These are phyloP conservation scores for Urochloa ruziziensis DNA, from an alignment of 176 grass and related monocot genomes.

Conservation along the genomic window DNA sequence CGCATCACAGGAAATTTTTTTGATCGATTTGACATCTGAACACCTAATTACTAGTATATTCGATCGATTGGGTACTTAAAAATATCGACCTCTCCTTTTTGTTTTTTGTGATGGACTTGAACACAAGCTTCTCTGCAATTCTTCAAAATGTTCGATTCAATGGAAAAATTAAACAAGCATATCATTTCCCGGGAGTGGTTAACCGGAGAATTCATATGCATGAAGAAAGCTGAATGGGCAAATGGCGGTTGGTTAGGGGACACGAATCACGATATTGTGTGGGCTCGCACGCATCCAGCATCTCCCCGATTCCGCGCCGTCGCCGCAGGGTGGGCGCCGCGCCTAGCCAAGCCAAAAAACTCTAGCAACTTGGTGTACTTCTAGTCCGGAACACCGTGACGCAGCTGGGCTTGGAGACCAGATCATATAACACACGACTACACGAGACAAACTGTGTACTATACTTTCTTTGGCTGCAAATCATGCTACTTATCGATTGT, in stretches of 20 bases:
- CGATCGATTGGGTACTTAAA: not conserved
- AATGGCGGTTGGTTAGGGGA: constrained; percentile 19
- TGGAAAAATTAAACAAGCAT: not conserved
- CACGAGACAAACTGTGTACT: not conserved
- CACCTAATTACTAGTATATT: not conserved
- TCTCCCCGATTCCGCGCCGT: not conserved
- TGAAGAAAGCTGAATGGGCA: not conserved
- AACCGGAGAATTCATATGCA: not conserved
- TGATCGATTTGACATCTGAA: not conserved
- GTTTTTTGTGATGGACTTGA: not conserved
- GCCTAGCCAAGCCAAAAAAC: constrained; percentile 14
- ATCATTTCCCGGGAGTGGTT: constrained; percentile 18
- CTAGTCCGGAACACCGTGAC: not conserved
- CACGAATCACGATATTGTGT: not conserved
- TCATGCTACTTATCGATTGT: no score
- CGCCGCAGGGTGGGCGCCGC: no score
- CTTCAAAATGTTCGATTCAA: not conserved
- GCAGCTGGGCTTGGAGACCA: not conserved
- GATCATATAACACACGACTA: no score
- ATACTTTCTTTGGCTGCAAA: no score
- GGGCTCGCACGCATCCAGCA: not conserved
- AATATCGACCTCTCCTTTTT: not conserved
- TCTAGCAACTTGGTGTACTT: not conserved
- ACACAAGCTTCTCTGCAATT: not conserved
- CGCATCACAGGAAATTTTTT: not conserved